Base-by-base conservation (phyloP, 2,329 filamentous ascomycete species). In the Pseudomassariella vexata region DNA sequence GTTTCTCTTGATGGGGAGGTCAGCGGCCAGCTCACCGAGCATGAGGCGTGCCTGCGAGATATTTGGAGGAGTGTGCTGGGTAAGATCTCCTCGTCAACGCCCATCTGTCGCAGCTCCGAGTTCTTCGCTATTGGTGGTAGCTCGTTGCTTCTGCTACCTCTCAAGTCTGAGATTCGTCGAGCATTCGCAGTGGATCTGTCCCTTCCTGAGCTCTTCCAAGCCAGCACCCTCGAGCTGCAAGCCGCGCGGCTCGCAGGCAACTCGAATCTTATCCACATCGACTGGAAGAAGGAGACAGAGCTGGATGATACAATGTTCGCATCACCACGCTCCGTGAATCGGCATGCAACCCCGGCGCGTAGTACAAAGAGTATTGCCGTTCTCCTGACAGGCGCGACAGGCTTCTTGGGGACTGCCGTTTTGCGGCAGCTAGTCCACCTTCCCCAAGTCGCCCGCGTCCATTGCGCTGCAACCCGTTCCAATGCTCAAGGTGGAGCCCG, bases 101-200 rank as follows among this genome's bases (percentile, higher is more conserved):
- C 18, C n/a, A 22, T 31, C n/a, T 15, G n/a, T 10, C n/a, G 12
- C 3, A 19, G 19, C 5, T 22, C 29, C 5, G 29, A 31, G n/a
- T 31, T 31, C 20, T 31, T 31, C n/a, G 9, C 12, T 3, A 15
- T 22, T 31, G 29, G 29, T 8, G 29, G 29, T 14, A 31, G 12
- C 10, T 31, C 29, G 9, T 15, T 31, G 10, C 29, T 31, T 9
- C 14, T 31, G 19, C 12, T 31, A 7, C 17, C 16, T 9, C 10
- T 31, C 9, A 11, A 31, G 19, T 19, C 29, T 10, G 17, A 22
- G n/a, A 31, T 31, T 15, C 16, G 15, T 7, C 9, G 12, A 15
- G 10, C n/a, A 3, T 28, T 28, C 8, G 26, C 9, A 15, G 10
- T 28, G n/a, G 11, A 10, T 12, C 9, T 28, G 0, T 11, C 8